Evolutionary conservation across 306 rosid species (phyloP).

Genomic region (Cajanus cajan): DNA sequence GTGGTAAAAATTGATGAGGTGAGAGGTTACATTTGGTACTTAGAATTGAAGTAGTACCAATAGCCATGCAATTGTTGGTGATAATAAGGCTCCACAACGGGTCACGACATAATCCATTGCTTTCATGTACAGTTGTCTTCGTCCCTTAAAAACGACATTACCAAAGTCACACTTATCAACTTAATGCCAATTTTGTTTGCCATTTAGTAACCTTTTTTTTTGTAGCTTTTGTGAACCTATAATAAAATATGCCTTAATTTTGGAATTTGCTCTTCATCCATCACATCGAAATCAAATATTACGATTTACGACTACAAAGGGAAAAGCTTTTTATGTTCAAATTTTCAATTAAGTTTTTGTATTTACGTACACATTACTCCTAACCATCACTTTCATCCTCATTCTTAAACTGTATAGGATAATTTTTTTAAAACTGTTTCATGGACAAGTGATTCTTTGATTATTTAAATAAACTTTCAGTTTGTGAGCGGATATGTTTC

Average conservation of each 20-base stretch:
- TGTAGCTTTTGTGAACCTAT: background rate
- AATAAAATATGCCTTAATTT: background rate
- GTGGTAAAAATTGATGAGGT: background rate
- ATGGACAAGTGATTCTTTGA: background rate
- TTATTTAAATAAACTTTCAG: background rate
- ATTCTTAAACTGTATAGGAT: background rate
- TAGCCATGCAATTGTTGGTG: background rate
- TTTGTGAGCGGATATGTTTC: background rate
- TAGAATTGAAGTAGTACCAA: background rate
- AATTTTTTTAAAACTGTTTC: background rate
- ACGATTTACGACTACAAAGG: background rate
- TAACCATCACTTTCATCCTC: constrained; percentile 16
- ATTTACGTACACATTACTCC: background rate
- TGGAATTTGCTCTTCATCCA: background rate
- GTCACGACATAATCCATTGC: constrained; percentile 6
- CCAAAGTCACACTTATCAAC: background rate
- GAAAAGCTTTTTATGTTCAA: background rate
- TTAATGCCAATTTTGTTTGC: background rate
- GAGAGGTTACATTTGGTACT: background rate
- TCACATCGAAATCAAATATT: background rate
- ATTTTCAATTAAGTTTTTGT: background rate
- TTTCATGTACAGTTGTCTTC: background rate
- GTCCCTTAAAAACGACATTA: constrained; percentile 13
- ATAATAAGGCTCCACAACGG: background rate
- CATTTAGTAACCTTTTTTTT: background rate